Conservation (phyloP, 2,329 filamentous ascomycete genomes). For the Aureobasidium leucospermi region DNA sequence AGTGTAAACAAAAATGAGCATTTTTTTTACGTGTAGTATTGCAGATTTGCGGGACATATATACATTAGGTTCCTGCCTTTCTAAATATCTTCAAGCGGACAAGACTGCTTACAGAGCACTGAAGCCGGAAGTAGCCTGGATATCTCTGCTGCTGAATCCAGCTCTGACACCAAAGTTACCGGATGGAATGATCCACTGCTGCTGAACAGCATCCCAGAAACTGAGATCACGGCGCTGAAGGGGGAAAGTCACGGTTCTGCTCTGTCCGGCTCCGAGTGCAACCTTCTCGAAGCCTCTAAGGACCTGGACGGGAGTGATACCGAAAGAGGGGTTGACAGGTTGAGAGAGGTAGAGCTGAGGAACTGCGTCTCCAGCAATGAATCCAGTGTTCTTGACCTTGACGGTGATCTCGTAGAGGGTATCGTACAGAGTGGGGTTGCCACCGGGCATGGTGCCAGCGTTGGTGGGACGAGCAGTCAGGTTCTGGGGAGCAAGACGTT, state of each 20-base stretch:
- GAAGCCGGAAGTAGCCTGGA: constrained; percentile 19
- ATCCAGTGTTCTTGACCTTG: constrained; percentile 62
- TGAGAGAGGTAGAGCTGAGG: constrained; percentile 49
- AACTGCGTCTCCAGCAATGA: constrained; percentile 54
- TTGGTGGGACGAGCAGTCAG: not conserved
- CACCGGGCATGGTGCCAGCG: constrained; percentile 38
- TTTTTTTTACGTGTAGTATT: too few species aligned
- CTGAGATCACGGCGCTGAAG: constrained; percentile 55
- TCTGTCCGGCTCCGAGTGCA: constrained; percentile 41
- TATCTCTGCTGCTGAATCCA: constrained; percentile 31
- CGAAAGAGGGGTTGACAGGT: constrained; percentile 22
- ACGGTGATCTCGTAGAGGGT: constrained; percentile 58
- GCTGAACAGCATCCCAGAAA: constrained; percentile 52
- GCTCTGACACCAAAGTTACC: constrained; percentile 26
- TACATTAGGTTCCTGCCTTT: not conserved
- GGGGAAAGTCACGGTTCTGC: constrained; percentile 43
- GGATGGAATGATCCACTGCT: constrained; percentile 49
- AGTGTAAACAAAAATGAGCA: too few species aligned
- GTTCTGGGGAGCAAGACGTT: constrained; percentile 43
- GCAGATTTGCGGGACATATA: not conserved
- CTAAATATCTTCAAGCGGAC: too few species aligned
- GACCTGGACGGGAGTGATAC: constrained; percentile 39
- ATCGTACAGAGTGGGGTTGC: constrained; percentile 58
- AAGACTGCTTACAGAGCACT: not conserved
- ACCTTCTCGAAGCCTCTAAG: constrained; percentile 59